Base-by-base conservation (phyloP, 2,329 filamentous ascomycete species). In the Aspergillus intermedius region DNA sequence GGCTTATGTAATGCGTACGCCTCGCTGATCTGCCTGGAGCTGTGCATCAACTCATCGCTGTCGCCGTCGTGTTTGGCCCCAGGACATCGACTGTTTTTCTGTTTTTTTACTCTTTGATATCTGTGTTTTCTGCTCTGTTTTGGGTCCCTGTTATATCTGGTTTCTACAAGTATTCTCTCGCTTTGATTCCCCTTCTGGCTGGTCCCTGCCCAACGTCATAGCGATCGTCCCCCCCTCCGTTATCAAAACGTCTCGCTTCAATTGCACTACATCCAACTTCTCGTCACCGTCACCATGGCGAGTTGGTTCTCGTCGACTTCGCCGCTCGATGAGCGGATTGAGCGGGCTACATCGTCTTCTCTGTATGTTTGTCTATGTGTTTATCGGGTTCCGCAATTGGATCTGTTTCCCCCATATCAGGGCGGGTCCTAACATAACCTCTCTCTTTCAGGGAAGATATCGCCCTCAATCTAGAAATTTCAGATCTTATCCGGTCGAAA, bases 291-390 rank as follows among this genome's bases (percentile, higher is more conserved):
- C 61, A 86, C 79, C 78, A 96, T 96, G 91, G 85, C 89, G 67
- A 90, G 91, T 78, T 98, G 91, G 91, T 97, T 95, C 68, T 88
- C 87, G 59, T 91, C 89, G 68, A 89, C 88, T 71, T 88, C 86
- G 65, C 89, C 90, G 73, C 80, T 98, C 72, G 93, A 98, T 72
- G 91, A 95, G 74, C 93, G 97, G 79, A 86, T 98, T 64, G 91
- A 96, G 69, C 88, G 87, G 71, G 93, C 93, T 46, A 98, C 93
- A 13, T 85, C 87, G 57, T 95, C 89, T 66, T 97, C 91, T 71
- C 78, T 98, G 86, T 95, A 81, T 54, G 84, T 68, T 21, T 47
- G 48, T 35, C 34, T 35, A 35, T 6, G 17, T 17, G 34, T 45
- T 44, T 40, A 30, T 21, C 15, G 12, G 10, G 23, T 19, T 21